A percentile compares a stretch with the other conserved stretches of the same genome.
These are phyloP conservation scores for Beauveria sp. DNA, from an alignment of 2,329 filamentous ascomycete species.

Conservation along the genomic window DNA sequence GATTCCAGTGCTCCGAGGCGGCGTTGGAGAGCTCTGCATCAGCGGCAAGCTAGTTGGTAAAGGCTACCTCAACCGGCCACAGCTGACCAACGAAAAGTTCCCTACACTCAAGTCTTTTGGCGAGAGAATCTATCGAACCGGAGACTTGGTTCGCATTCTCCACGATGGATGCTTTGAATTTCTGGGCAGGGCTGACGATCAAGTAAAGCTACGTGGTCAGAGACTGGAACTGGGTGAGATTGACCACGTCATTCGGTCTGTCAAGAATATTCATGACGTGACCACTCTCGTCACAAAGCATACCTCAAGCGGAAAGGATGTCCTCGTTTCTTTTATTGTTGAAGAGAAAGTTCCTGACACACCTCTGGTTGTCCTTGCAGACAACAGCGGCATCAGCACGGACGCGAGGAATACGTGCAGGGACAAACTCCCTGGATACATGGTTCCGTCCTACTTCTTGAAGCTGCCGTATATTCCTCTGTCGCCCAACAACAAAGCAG, in stretches of 20 bases:
- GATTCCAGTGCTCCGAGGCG: slow-evolving; percentile 66
- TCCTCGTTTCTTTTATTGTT: slow-evolving; percentile 69
- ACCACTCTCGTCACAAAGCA: slow-evolving; percentile 69
- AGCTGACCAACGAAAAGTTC: slow-evolving; percentile 73
- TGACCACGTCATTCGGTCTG: slow-evolving; percentile 67
- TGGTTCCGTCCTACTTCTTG: slow-evolving; percentile 83
- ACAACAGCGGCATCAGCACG: slow-evolving; percentile 31
- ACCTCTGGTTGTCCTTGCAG: slow-evolving; percentile 19
- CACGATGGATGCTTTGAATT: slow-evolving; percentile 81
- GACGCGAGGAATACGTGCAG: slow-evolving; percentile 57
- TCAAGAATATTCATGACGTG: slow-evolving; percentile 55
- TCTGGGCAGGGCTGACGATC: slow-evolving; percentile 79
- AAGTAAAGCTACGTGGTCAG: slow-evolving; percentile 86
- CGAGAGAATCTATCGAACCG: slow-evolving; percentile 74
- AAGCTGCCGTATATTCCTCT: slow-evolving; percentile 65
- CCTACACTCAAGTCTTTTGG: slow-evolving; percentile 50
- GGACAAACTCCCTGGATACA: slow-evolving; percentile 67
- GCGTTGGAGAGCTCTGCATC: slow-evolving; percentile 80
- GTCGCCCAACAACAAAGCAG: slow-evolving; percentile 84
- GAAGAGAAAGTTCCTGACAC: slow-evolving; percentile 8
- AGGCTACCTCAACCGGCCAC: slow-evolving; percentile 73
- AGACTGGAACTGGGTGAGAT: slow-evolving; percentile 87
- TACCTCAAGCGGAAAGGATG: slow-evolving; percentile 65
- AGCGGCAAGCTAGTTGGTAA: slow-evolving; percentile 82
- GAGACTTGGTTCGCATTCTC: slow-evolving; percentile 76